Conservation (phyloP, 2,329 filamentous ascomycete species). For the Cordyceps sp. region DNA sequence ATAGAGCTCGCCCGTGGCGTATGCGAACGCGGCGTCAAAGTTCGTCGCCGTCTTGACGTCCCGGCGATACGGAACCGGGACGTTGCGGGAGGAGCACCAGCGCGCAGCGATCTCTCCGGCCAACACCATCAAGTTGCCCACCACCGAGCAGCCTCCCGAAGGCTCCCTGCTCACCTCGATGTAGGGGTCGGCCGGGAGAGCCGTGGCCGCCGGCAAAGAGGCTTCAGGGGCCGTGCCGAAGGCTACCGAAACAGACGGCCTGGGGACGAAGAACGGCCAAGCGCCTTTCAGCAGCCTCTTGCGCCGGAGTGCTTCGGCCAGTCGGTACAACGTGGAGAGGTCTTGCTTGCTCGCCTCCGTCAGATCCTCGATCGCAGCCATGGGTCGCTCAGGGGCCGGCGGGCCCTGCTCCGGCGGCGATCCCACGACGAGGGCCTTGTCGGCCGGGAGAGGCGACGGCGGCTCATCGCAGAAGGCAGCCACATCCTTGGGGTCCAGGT, state of each 20-base stretch:
- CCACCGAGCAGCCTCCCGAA: constrained; percentile 16
- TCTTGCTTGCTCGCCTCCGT: constrained; percentile 24
- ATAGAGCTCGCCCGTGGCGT: constrained; percentile 17
- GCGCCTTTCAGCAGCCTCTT: constrained; percentile 29
- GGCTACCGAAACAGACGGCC: constrained; percentile 24
- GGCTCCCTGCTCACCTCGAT: constrained; percentile 21
- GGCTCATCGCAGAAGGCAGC: constrained; percentile 23
- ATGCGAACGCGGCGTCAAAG: constrained; percentile 17
- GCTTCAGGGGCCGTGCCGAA: constrained; percentile 17
- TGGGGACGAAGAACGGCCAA: constrained; percentile 28
- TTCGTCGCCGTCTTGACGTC: constrained; percentile 25
- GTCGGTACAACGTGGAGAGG: constrained; percentile 27
- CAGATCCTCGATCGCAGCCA: constrained; percentile 26
- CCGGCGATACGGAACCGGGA: constrained; percentile 42
- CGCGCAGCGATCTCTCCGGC: constrained; percentile 43
- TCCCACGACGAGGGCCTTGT: constrained; percentile 14
- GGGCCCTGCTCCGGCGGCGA: constrained; percentile 5
- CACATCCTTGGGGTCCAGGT: constrained; percentile 36
- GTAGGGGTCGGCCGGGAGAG: constrained; percentile 29
- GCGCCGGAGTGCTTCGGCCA: constrained; percentile 28
- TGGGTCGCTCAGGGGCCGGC: constrained; percentile 18
- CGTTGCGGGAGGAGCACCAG: constrained; percentile 40
- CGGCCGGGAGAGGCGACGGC: constrained; percentile 5
- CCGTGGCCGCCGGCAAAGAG: constrained; percentile 2
- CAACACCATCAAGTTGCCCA: constrained; percentile 36